phyloP scores from a whole-genome alignment of 2,329 filamentous ascomycete species.

The Dactylellina drechsleri region DNA sequence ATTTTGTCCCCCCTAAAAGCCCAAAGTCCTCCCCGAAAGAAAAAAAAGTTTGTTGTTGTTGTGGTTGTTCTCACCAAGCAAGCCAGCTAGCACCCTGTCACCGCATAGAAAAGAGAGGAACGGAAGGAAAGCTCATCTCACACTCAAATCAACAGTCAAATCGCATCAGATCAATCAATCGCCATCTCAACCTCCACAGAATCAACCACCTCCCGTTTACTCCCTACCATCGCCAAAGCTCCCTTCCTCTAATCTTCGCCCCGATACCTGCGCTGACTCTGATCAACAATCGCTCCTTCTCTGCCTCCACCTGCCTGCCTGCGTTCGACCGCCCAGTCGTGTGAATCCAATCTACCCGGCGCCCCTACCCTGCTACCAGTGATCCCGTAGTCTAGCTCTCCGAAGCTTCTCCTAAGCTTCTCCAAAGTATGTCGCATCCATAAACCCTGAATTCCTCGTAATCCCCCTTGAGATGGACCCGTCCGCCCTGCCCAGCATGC shows the following conservation, averaged over 20 bases:
- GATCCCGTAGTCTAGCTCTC: not conserved
- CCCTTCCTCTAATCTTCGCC: not conserved
- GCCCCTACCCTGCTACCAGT: not conserved
- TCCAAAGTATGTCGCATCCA: conserved; percentile 30
- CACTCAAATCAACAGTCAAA: no score
- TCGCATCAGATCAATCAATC: no score
- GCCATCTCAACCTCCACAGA: not conserved
- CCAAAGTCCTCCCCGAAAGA: not conserved
- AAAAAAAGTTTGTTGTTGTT: no score
- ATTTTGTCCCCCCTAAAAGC: not conserved
- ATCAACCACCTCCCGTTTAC: conserved; percentile 17
- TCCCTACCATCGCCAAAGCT: not conserved
- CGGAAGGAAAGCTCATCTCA: no score
- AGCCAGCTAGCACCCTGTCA: no score
- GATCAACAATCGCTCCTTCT: not conserved
- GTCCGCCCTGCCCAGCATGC: conserved; percentile 19
- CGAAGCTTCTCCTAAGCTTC: conserved; percentile 16
- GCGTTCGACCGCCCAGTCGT: conserved; percentile 1
- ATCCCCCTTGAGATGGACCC: conserved; percentile 32
- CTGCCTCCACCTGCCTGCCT: not conserved
- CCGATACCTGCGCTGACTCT: not conserved
- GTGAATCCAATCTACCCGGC: conserved; percentile 7
- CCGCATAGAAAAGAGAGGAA: no score
- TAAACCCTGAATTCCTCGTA: conserved; percentile 26
- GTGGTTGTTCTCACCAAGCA: no score